These are phyloP conservation scores for Acer negundo DNA, from an alignment of 345 rosid species.

Conservation along the genomic window DNA sequence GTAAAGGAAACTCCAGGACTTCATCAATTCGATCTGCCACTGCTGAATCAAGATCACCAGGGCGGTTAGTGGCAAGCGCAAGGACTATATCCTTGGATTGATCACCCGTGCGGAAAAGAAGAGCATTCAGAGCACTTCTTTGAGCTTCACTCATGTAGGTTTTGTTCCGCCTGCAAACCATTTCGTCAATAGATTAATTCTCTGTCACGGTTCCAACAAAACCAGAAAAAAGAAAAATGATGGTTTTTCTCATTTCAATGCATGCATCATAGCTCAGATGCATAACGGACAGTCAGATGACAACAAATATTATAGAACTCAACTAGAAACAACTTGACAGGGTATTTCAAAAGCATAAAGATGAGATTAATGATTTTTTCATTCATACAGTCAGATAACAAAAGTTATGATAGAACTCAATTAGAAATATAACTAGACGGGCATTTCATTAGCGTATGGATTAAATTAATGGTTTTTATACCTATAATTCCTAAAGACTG, in stretches of 20 bases:
- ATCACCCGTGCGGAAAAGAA: constrained; percentile 91
- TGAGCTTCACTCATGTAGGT: constrained; percentile 99
- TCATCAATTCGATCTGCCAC: constrained; percentile 92
- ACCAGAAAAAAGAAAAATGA: neutral
- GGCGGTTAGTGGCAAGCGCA: constrained; percentile 95
- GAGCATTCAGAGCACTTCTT: constrained; percentile 93
- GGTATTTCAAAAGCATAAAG: neutral
- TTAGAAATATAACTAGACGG: neutral
- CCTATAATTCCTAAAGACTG: neutral
- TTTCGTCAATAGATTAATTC: neutral
- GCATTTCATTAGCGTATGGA: neutral
- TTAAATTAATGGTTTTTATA: neutral
- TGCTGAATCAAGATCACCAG: constrained; percentile 98
- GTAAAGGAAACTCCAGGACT: constrained; percentile 87
- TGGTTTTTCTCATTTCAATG: neutral
- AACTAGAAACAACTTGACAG: neutral
- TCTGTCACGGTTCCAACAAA: neutral
- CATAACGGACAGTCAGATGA: neutral
- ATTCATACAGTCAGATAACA: neutral
- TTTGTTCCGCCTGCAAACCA: constrained; percentile 76
- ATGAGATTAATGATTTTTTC: neutral
- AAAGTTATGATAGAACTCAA: neutral
- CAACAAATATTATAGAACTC: neutral
- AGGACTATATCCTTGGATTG: constrained; percentile 95
- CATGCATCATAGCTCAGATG: neutral